phyloP scores from a whole-genome alignment of 768 basidiomycete genomes.

The Leccinum longicurvipes region DNA sequence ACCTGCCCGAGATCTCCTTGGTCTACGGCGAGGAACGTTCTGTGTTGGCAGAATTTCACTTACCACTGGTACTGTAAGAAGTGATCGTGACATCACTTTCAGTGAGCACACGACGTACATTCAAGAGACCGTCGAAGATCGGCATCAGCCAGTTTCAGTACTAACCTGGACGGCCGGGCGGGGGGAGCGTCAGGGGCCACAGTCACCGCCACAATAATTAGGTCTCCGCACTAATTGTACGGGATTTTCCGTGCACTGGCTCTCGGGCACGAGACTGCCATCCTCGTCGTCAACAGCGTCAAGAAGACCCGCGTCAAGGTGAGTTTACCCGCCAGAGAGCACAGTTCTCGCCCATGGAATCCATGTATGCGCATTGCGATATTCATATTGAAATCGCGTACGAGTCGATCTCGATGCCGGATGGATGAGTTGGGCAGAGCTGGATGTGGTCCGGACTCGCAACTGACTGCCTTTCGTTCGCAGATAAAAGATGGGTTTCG shows the following conservation, averaged over 20 bases:
- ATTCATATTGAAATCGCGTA: background rate
- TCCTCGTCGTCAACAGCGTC: constrained; percentile 28
- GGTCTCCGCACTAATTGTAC: constrained; percentile 29
- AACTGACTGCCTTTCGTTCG: constrained; percentile 13
- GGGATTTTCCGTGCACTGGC: constrained; percentile 24
- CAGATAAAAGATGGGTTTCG: constrained; percentile 37
- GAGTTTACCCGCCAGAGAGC: constrained; percentile 14
- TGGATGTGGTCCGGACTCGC: constrained; percentile 18
- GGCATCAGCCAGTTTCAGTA: too few relatives aligned
- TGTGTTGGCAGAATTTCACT: too few relatives aligned
- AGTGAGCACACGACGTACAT: too few relatives aligned
- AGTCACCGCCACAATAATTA: too few relatives aligned
- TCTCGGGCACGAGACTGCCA: background rate
- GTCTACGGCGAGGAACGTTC: background rate
- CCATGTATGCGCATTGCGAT: background rate
- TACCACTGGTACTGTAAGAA: too few relatives aligned
- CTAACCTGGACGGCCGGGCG: too few relatives aligned
- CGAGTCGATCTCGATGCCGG: constrained; percentile 1
- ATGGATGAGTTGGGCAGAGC: constrained; percentile 20
- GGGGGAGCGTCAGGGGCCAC: too few relatives aligned
- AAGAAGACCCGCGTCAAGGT: constrained; percentile 33
- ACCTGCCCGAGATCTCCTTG: background rate
- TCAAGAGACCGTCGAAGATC: too few relatives aligned
- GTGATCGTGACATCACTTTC: too few relatives aligned
- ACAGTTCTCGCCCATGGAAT: background rate